Evolutionary conservation across 1,284 basidiomycete species (phyloP).

Genomic region (Boletus albobrunnescens): DNA sequence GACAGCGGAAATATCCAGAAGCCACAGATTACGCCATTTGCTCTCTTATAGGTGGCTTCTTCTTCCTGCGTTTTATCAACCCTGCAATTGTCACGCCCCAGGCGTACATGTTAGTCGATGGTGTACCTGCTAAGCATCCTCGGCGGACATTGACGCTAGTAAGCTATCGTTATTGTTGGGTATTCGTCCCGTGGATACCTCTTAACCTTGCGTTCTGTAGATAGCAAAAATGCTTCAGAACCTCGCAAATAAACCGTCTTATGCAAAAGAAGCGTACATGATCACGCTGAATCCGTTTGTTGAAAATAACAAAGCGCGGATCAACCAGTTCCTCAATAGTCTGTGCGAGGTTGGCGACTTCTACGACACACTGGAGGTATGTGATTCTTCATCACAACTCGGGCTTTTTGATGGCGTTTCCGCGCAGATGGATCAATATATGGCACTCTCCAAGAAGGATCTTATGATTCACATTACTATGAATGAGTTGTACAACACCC

Average conservation of each 20-base stretch:
- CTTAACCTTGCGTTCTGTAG: slow-evolving; percentile 38
- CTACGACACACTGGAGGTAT: slow-evolving; percentile 95
- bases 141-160: slow-evolving; percentile 93
- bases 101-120: slow-evolving; percentile 98
- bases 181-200: not conserved
- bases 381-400: slow-evolving; percentile 14
- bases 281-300: slow-evolving; percentile 97
- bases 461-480: slow-evolving; percentile 98
- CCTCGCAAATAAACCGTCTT: slow-evolving; percentile 97
- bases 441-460: slow-evolving; percentile 99
- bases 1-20: slow-evolving; percentile 94
- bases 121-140: slow-evolving; percentile 95
- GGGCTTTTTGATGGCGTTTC: not conserved
- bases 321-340: slow-evolving; percentile 95
- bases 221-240: slow-evolving; percentile 99
- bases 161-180: slow-evolving; percentile 10
- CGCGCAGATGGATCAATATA: slow-evolving; percentile 97
- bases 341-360: slow-evolving; percentile 99
- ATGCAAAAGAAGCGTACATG: slow-evolving; percentile 98
- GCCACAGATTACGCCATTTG: slow-evolving; percentile 97
- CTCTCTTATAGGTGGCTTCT: slow-evolving; percentile 98
- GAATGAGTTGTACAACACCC: slow-evolving; percentile 98
- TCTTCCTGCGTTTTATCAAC: slow-evolving; percentile 99
- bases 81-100: slow-evolving; percentile 99
- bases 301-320: slow-evolving; percentile 95